Base-by-base conservation (phyloP, 169 alveolate genomes). In the Plasmodium gonderi region DNA sequence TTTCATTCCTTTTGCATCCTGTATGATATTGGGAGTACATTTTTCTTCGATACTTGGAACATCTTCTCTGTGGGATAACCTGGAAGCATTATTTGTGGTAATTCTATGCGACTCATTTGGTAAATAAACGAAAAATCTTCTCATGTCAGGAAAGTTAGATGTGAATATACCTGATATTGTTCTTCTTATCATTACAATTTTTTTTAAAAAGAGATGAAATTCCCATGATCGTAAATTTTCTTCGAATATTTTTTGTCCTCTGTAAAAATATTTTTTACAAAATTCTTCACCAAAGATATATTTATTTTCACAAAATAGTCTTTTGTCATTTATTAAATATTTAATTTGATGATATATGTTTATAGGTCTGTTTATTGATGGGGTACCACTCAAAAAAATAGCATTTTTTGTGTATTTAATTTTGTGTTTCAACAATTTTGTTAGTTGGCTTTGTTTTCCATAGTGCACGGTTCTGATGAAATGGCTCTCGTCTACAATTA, bases 211-310 rank as follows among this genome's bases (percentile, higher is more conserved):
- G 3, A 68, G 40, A 23, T 67, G 29, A 40, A 82, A 82, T 69
- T 82, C 91, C 91, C 91, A 82, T 14, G 91, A 82, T 49, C 91
- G 74, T 68, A 82, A 82, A 69, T 82, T 82, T 44, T 82, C 91
- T 68, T 82, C 91, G 54, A 42, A 82, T 68, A 82, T 69, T 38
- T 68, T 82, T 69, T 82, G 64, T 26, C 91, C 91, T 47, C 91
- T 68, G 33, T 54, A 69, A 44, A 68, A 68, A 82, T 67, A 82
- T 69, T 82, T 82, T 82, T 82, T 82, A 75, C 91, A 82, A n/a
- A 42, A 82, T 45, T 82, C 91, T 82, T 82, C 91, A 0, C 91
- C 91, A 82, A 82, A 82, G 11, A 54, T 45, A 38, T 20, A 45
- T 17, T 82, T 82, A 82, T 68, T 82, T 82, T 82, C 60, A 20